Base-by-base conservation (phyloP, 345 rosid genomes). In the Salix brachista region DNA sequence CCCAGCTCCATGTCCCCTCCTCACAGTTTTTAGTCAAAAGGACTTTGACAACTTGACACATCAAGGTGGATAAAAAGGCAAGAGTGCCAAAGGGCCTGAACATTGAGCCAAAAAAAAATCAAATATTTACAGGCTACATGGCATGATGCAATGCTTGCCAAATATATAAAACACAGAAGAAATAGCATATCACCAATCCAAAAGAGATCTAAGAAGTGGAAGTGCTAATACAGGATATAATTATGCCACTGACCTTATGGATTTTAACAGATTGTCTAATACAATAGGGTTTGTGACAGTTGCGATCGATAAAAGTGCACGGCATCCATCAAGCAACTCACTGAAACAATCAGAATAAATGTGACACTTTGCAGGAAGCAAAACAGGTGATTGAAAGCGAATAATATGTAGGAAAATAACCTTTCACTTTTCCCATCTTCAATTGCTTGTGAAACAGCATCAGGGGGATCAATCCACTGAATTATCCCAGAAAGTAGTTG, bases 241-340 rank as follows among this genome's bases (percentile, higher is more conserved):
- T 32, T 69, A 12, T 60, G 74, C 65, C 65, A 84, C 86, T 78
- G 67, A 96, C 99, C 97, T 93, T 83, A 92, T 76, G 37, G 94
- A 87, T 87, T 86, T 93, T 76, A 92, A 81, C 84, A 96, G 96
- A 81, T 79, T 89, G 80, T 96, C 92, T 91, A 96, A 92, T 65
- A 83, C 77, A 79, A 78, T 75, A 70, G 97, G 91, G 64, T 82
- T 82, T 60, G 91, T 91, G 62, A 93, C 94, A 69, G 91, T 91
- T 80, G 91, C 96, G 73, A 96, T 85, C 67, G 94, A 90, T 78
- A 91, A 83, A 80, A 96, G 83, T 70, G 96, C 96, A 65, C 99
- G 99, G 83, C 98, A 96, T 74, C 99, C 98, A 85, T 96, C 99
- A 68, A 93, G 90, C 92, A 96, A 83, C 89, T 96, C 99, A 85